Base-by-base conservation (phyloP, 208 protist species). In the Naegleria fowleri region DNA sequence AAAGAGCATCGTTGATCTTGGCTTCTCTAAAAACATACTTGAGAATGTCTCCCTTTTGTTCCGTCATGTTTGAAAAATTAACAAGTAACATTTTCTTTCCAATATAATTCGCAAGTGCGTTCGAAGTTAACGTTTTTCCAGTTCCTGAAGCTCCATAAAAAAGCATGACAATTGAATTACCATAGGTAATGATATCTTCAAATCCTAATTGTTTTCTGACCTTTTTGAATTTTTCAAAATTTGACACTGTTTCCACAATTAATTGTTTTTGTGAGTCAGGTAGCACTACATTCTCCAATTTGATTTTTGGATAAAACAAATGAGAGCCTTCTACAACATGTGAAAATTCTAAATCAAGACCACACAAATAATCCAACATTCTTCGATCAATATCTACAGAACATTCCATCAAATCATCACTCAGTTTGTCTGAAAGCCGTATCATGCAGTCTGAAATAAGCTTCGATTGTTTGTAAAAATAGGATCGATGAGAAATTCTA, bases 71-170 rank as follows among this genome's bases (percentile, higher is more conserved):
- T 59, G 94, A 90, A 75, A 97, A 91, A 83, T 95, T 97, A 39
- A 98, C 96, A 33, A 98, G 93, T 6, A 98, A 93, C 51, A 98
- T 93, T 55, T 95, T 95, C 89, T 97, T 97, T 16, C 95, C 22
- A 41, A 98, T 90, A 79, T 97, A 22, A 38, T 86, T 86, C 0
- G 96, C 96, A 15, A 98, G 95, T 25, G 97, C 97, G 93, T 98
- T 97, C 51, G 96, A 96, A 33, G 97, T 93, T 96, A 98, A 98
- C 58, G 97, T 98, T 92, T 98, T 98, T 22, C 97, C 97, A 0
- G 96, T 98, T 25, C 96, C 97, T 91, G 94, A 96, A 16, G 96
- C 96, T 3, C 97, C 97, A 91, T 97, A 96, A 92, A 98, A 98
- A 36, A 98, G 94, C 87, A 98, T 94, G 25, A 97, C 96, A 40